Evolutionary conservation across 192 early-diverging fungal species (phyloP).

Genomic region (Glomus cerebriforme): DNA sequence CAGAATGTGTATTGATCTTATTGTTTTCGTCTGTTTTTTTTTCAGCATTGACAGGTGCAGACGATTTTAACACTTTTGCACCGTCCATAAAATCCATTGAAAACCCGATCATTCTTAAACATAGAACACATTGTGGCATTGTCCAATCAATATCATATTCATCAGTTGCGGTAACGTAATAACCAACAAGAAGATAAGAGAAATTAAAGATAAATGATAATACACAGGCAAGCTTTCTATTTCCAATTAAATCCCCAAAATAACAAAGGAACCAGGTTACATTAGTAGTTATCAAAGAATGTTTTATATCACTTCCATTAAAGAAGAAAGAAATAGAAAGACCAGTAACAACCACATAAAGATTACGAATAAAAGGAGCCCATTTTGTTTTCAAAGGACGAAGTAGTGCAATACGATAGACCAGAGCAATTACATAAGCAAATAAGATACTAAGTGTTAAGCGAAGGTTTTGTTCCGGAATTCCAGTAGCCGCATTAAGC

Average conservation of each 20-base stretch:
- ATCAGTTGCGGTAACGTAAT: slow-evolving; percentile 50
- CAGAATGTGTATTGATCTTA: not conserved
- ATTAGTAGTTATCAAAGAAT: slow-evolving; percentile 50
- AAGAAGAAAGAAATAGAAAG: slow-evolving; percentile 51
- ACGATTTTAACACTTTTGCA: slow-evolving; percentile 32
- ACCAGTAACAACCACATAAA: slow-evolving; percentile 47
- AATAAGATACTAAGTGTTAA: slow-evolving; percentile 49
- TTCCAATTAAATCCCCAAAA: slow-evolving; percentile 32
- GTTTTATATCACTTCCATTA: slow-evolving; percentile 49
- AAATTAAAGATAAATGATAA: slow-evolving; percentile 54
- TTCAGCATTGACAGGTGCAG: slow-evolving; percentile 11
- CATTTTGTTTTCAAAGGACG: slow-evolving; percentile 42
- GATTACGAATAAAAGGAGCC: slow-evolving; percentile 49
- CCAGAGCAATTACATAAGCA: slow-evolving; percentile 48
- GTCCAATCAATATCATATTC: slow-evolving; percentile 63
- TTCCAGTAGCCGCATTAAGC: slow-evolving; percentile 40
- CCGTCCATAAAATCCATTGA: slow-evolving; percentile 65
- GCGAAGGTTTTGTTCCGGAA: slow-evolving; percentile 55
- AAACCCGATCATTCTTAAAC: slow-evolving; percentile 63
- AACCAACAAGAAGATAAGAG: slow-evolving; percentile 49
- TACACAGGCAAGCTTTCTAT: slow-evolving; percentile 40
- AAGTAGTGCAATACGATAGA: slow-evolving; percentile 48
- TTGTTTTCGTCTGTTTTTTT: not conserved
- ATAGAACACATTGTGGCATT: slow-evolving; percentile 65
- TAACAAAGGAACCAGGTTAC: slow-evolving; percentile 48